Base-by-base conservation (phyloP, 768 basidiomycete species). In the Suillus subaureus region DNA sequence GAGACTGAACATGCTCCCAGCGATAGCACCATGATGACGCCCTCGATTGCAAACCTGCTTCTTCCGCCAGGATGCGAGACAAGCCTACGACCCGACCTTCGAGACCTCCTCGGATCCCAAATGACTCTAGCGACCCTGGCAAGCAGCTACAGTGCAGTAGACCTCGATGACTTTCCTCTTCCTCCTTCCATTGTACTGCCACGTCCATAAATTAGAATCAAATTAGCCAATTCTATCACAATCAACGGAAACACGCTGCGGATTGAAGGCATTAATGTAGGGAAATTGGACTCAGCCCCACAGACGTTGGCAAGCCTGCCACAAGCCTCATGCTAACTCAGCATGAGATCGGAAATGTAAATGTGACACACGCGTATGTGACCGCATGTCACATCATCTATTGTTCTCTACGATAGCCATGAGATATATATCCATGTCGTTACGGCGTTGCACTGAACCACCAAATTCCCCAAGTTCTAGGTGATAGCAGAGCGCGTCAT, bases 81-180 rank as follows among this genome's bases (percentile, higher is more conserved):
- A 11, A 26, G 23, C 7, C 9, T 39, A 39, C n/a, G 15, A 12
- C 37, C 23, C 16, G 23, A 39, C 16, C 21, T 57, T 57, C 37
- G 37, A 37, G 56, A 57, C 37, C 15, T 39, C 15, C 55, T 51
- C 47, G 66, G 66, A 33, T 65, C 66, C 31, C 71, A 65, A 37
- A 18, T 72, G 64, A 69, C 64, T 55, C 56, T 76, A 51, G 65
- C 47, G 54, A 78, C 78, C 31, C 61, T 81, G 16, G 73, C 67
- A 33, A 81, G 77, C n/a, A 77, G 70, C 33, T 71, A 76, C 6
- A 84, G 80, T 68, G 80, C 75, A 49, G 72, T 84, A 26, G 75
- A 83, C 66, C 72, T 86, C 57, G 75, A 79, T 67, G 80, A 83
- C 60, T 85, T 86, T 70, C 84, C 84, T 18, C 69, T 78, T 2